Conservation (phyloP, 148 eudicot genomes). For the Rheum nobile region DNA sequence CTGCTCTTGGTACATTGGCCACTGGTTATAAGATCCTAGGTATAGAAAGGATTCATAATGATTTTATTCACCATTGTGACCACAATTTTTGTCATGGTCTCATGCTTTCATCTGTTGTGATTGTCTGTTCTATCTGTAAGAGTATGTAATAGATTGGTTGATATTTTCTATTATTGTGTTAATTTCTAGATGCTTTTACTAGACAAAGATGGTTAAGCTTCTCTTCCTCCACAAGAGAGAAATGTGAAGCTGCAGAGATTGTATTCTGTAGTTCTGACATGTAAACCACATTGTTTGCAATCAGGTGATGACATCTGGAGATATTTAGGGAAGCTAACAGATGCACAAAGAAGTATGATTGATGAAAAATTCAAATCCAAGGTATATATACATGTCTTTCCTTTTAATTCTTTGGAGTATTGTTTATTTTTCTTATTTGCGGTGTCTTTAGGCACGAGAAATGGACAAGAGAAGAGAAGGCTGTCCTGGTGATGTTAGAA, state of each 20-base stretch:
- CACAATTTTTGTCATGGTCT: too few species aligned
- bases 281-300: conserved; percentile 11
- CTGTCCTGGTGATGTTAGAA: conserved; percentile 85
- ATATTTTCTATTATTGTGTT: too few species aligned
- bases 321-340: conserved; percentile 81
- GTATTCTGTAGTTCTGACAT: background rate
- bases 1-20: conserved; percentile 75
- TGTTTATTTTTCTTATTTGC: too few species aligned
- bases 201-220: too few species aligned
- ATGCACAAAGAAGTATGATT: conserved; percentile 90
- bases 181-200: too few species aligned
- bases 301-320: conserved; percentile 93
- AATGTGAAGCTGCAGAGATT: too few species aligned
- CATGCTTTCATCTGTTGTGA: too few species aligned
- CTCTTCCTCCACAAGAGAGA: too few species aligned
- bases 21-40: conserved; percentile 89
- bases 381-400: conserved; percentile 24
- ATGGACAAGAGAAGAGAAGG: conserved; percentile 95
- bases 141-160: too few species aligned
- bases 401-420: conserved; percentile 14
- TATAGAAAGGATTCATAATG: conserved; percentile 13
- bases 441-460: conserved; percentile 61
- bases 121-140: too few species aligned
- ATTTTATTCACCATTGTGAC: too few species aligned
- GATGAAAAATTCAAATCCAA: conserved; percentile 96